Base-by-base conservation (phyloP, 169 alveolate species). In the Plasmodium blacklocki region DNA sequence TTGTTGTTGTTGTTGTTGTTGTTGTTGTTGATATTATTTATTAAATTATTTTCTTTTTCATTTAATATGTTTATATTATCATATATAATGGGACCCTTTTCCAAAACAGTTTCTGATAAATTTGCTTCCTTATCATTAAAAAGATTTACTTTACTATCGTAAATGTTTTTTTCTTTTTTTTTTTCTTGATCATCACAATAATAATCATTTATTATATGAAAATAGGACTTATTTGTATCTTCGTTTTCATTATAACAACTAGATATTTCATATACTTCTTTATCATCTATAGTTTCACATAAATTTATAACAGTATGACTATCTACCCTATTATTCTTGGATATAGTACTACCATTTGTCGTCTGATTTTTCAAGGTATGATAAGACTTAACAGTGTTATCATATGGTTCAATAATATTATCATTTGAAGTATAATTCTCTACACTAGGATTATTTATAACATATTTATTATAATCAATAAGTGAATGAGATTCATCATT, bases 241-340 rank as follows among this genome's bases (percentile, higher is more conserved):
- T 78, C 64, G 12, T 50, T 18, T 26, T 78, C 73, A 50, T 64
- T 70, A 64, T 39, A 12, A 14, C 50, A 39, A 59, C 66, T 64
- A 29, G 75, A 66, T 32, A 68, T 29, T 23, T 67, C 71, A 21
- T 39, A 49, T 60, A 68, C 52, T 21, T 54, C 83, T 6, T 11
- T 29, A 43, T 18, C 21, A 83, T 60, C 15, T 32, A 52, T n/a
- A 39, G 12, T 19, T 18, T 80, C 45, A 14, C n/a, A 39, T 56
- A 60, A 19, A 60, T 80, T 52, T 8, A 54, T 32, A 54, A 26
- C 15, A 39, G 45, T 8, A 11, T 67, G 19, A 26, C 43, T 64
- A 11, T 76, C 68, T 54, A 39, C 9, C 47, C 9, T 39, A 39
- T 39, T 39, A 5, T 39, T 39, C 47, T 39, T 7, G 45, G 15